Evolutionary conservation across 805 yeast genomes (phyloP).

Genomic region (Kurtzmaniella cleridarum): DNA sequence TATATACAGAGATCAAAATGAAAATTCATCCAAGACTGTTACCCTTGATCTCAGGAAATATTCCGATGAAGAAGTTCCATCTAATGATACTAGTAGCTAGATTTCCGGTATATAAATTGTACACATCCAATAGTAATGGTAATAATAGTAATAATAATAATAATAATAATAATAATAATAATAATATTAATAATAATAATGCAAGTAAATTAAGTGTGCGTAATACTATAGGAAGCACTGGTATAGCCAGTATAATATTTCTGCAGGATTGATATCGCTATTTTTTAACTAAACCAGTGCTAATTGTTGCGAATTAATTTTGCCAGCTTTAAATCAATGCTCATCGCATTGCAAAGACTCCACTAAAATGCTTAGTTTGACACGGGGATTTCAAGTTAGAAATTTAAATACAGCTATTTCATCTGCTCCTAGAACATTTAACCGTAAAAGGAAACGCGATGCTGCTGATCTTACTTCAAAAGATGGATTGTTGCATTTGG

Average conservation of each 20-base stretch:
- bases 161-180: background rate
- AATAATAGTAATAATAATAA: background rate
- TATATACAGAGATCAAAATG: constrained; percentile 74
- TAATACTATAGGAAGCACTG: too few species aligned
- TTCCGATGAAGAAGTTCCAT: constrained; percentile 28
- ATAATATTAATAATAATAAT: background rate
- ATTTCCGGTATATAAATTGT: background rate
- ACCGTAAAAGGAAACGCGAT: constrained; percentile 23
- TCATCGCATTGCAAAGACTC: too few species aligned
- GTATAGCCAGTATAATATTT: too few species aligned
- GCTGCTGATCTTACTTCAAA: constrained; percentile 24
- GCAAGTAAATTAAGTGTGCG: too few species aligned
- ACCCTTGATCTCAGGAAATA: constrained; percentile 68
- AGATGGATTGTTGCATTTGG: constrained; percentile 18
- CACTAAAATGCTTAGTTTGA: too few species aligned
- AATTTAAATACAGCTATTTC: too few species aligned
- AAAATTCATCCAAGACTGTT: constrained; percentile 67
- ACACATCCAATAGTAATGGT: background rate
- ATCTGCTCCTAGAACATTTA: too few species aligned
- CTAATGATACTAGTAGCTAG: background rate
- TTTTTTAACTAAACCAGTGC: too few species aligned
- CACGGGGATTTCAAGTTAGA: too few species aligned
- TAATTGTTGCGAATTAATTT: too few species aligned
- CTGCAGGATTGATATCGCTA: too few species aligned
- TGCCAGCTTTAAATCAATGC: too few species aligned